Base-by-base conservation (phyloP, 2,329 filamentous ascomycete genomes). In the Nemania sp. region DNA sequence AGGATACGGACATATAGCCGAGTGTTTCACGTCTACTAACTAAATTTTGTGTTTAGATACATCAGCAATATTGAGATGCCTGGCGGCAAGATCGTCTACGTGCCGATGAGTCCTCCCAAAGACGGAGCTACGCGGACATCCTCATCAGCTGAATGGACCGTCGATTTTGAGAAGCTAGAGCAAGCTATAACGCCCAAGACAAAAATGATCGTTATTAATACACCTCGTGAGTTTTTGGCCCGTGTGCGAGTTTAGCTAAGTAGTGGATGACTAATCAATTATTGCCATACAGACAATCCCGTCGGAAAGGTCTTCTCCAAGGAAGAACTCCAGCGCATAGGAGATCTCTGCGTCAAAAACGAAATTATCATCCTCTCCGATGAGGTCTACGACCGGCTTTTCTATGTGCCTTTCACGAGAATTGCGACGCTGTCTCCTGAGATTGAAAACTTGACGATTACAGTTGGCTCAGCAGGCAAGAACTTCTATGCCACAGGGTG, bases 1-100 rank as follows among this genome's bases (percentile, higher is more conserved):
- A n/a, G 18, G 24, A 27, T 22, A 10, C 22, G 13, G 20, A 66
- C 15, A 49, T 8, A 20, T 8, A n/a, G 7, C 43, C 18, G 15
- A 15, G 24, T 8, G 10, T 27, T 22, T 11, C 6, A 20, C 5
- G 18, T 38, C 18, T 29, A 3, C 53, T 68, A 60, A 69, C 1
- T 32, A 66, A 15, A 59, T n/a, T 13, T n/a, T 13, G 18, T 38
- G 15, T 38, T 29, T 59, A 89, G 87, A 74, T 97, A 98, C 80
- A 97, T 99, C 73, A 94, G 91, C 84, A 99, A 99, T 82, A 98
- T 99, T 72, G 93, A 98, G 81, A 98, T 99, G 94, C 90, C 96
- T 0, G 96, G 96, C 59, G 96, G 96, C 73, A 97, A 91, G 78
- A 93, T 98, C 71, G 91, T 95, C 74, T 98, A 98, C 78, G 95